Conservation (phyloP, 2,329 filamentous ascomycete genomes). For the Colletotrichum sp. region DNA sequence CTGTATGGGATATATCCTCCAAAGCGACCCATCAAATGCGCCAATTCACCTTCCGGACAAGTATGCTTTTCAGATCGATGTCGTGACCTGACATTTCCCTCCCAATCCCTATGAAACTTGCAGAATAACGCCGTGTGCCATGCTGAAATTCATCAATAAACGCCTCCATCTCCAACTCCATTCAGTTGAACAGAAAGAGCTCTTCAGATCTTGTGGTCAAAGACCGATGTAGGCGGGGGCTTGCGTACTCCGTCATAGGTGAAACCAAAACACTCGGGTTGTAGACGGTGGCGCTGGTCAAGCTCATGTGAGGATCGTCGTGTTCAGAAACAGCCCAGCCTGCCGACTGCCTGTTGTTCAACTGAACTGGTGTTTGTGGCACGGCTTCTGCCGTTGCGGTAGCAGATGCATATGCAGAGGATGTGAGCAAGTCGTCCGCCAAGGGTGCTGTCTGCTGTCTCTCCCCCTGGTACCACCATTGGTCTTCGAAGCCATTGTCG, state of each 20-base stretch:
- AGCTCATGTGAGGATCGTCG: not conserved
- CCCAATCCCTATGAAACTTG: not conserved
- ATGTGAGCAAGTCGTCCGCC: conserved; percentile 29
- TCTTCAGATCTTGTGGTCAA: conserved; percentile 48
- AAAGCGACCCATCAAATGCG: not conserved
- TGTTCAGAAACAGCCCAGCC: conserved; percentile 29
- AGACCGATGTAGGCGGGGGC: conserved; percentile 33
- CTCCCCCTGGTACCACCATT: conserved; percentile 60
- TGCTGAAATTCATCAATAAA: not conserved
- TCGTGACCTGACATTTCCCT: not conserved
- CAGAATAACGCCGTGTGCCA: not conserved
- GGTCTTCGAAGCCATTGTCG: conserved; percentile 62
- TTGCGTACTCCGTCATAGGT: conserved; percentile 37
- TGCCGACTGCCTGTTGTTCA: conserved; percentile 21
- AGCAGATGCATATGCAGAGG: not conserved
- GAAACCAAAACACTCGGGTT: conserved; percentile 34
- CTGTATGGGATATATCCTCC: conserved; percentile 18
- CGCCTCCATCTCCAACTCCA: not conserved
- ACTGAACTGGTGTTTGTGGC: not conserved
- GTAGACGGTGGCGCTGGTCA: conserved; percentile 10
- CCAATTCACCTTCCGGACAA: not conserved
- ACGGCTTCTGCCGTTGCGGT: not conserved
- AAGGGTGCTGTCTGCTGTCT: conserved; percentile 27
- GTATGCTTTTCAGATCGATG: not conserved
- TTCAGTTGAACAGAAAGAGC: conserved; percentile 32